These are phyloP conservation scores for Penicillium herquei DNA, from an alignment of 495 filamentous ascomycete species.

Conservation along the genomic window DNA sequence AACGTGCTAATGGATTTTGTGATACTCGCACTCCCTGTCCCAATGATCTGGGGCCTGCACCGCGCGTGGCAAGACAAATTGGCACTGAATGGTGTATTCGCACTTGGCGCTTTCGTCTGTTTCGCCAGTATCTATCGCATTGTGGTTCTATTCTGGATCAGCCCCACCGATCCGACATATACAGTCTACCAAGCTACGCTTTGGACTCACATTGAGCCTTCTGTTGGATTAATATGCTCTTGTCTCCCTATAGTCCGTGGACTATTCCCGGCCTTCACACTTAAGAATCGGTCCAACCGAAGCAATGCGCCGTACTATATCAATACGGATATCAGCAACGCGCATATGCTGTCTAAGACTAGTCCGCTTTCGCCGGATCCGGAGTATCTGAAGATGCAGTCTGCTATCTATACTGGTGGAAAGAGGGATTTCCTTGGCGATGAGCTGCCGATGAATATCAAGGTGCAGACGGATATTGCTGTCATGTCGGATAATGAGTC, in stretches of 20 bases:
- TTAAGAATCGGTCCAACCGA: slow-evolving; percentile 23
- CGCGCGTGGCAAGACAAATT: slow-evolving; percentile 44
- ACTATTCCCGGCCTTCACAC: slow-evolving; percentile 42
- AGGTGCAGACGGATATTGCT: slow-evolving; percentile 30
- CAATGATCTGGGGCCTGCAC: slow-evolving; percentile 48
- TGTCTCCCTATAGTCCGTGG: slow-evolving; percentile 58
- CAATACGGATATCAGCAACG: slow-evolving; percentile 29
- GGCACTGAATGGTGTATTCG: slow-evolving; percentile 47
- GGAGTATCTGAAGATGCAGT: slow-evolving; percentile 35
- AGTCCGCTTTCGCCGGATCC: slow-evolving; percentile 26
- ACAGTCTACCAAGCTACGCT: slow-evolving; percentile 49
- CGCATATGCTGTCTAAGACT: slow-evolving; percentile 25
- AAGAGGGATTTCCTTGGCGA: slow-evolving; percentile 13
- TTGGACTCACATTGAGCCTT: slow-evolving; percentile 60
- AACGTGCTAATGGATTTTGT: slow-evolving; percentile 46
- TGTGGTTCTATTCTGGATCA: slow-evolving; percentile 56
- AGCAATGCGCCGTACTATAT: slow-evolving; percentile 26
- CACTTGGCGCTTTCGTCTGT: slow-evolving; percentile 49
- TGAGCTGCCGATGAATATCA: slow-evolving; percentile 27
- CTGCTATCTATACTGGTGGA: slow-evolving; percentile 11
- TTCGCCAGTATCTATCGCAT: slow-evolving; percentile 50
- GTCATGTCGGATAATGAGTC: slow-evolving; percentile 21
- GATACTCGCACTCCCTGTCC: slow-evolving; percentile 39
- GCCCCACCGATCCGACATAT: slow-evolving; percentile 44
- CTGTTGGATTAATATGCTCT: slow-evolving; percentile 54